Evolutionary conservation across 805 yeast genomes (phyloP).

Genomic region (Suhomyces xylopsoci): DNA sequence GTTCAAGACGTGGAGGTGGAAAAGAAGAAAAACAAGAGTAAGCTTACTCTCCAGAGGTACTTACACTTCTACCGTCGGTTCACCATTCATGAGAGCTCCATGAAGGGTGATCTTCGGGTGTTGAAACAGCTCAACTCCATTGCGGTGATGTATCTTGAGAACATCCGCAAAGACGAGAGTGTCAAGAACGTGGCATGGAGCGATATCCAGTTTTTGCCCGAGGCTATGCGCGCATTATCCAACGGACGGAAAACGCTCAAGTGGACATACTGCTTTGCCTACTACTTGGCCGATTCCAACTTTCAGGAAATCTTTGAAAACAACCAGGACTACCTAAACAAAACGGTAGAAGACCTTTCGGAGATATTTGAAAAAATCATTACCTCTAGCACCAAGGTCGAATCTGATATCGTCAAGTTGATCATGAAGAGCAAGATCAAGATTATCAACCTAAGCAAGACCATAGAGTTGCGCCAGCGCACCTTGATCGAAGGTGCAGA

Average conservation of each 20-base stretch:
- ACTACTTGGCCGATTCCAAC: constrained; percentile 53
- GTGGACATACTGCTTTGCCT: constrained; percentile 89
- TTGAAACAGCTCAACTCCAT: constrained; percentile 60
- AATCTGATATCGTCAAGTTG: constrained; percentile 20
- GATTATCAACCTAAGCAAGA: constrained; percentile 42
- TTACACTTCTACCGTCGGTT: constrained; percentile 73
- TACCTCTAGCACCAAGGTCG: constrained; percentile 16
- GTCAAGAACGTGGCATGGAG: constrained; percentile 61
- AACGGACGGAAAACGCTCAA: constrained; percentile 73
- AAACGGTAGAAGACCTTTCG: constrained; percentile 68
- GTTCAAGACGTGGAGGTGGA: constrained; percentile 37
- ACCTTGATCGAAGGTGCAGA: constrained; percentile 44
- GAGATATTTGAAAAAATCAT: constrained; percentile 50
- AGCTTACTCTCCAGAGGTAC: constrained; percentile 58
- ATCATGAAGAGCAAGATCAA: constrained; percentile 36
- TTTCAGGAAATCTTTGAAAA: constrained; percentile 65
- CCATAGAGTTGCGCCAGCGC: constrained; percentile 39
- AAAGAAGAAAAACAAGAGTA: constrained; percentile 39
- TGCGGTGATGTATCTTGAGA: constrained; percentile 65
- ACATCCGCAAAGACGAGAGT: constrained; percentile 30
- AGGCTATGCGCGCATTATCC: constrained; percentile 61
- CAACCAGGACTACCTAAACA: constrained; percentile 61
- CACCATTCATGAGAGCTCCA: constrained; percentile 71
- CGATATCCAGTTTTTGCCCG: constrained; percentile 79
- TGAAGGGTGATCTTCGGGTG: constrained; percentile 65